Base-by-base conservation (phyloP, 495 filamentous ascomycete genomes). In the Margaritispora aquatica region DNA sequence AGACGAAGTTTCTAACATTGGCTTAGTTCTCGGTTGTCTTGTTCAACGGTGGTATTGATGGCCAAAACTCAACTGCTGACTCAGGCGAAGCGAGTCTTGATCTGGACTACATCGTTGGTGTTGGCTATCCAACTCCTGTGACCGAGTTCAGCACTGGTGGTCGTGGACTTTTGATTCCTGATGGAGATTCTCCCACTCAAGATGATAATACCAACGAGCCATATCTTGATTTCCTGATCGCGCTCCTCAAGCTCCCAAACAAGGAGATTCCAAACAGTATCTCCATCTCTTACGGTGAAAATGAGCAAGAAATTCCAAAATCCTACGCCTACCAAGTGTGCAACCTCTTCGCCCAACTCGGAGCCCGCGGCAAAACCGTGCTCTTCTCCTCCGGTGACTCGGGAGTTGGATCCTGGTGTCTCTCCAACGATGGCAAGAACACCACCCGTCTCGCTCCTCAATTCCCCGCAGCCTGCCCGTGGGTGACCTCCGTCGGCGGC, bases 401-500 rank as follows among this genome's bases (percentile, higher is more conserved):
- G 10, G 86, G 89, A 11, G 80, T 82, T 0, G 86, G 84, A 1
- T 74, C 70, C 2, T 70, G 75, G 9, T 92, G 88, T 64, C 70
- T 78, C 22, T 79, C 77, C 56, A 90, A 90, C 64, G 84, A 89
- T 55, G 86, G 86, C 20, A 74, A 70, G 17, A 80, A 82, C 51
- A 75, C 72, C 0, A 81, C 79, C 7, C 78, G 77, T 38, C 90
- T 89, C 68, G 69, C 82, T 13, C 81, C 88, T 3, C 80, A 74
- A 4, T 93, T 90, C 69, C 90, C 89, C 0, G 85, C 86, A 0
- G 75, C 80, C 17, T 93, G 90, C 63, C 90, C 90, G 0, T 93
- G 83, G 62, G 83, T 93, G 4, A 95, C 89, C 0, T 74, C 84
- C 0, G 88, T 93, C 2, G 89, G 89, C n/a, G 88, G 84, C 4